phyloP scores from a whole-genome alignment of 2,329 filamentous ascomycete genomes.

The Colletotrichum camelliae region DNA sequence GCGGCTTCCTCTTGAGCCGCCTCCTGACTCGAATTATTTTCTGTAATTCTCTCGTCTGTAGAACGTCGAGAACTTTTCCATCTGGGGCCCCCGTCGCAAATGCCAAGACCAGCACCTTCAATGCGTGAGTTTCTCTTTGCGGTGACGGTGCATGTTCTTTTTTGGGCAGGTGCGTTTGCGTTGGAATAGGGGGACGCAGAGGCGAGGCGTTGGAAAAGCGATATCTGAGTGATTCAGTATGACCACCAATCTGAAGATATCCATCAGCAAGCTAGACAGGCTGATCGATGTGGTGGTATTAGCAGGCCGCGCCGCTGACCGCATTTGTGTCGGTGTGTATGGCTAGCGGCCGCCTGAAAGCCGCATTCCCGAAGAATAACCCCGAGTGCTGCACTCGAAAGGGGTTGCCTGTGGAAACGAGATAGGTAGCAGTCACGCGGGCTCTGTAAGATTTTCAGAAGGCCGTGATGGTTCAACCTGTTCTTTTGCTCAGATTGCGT shows the following conservation, averaged over 20 bases:
- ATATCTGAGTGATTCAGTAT: not conserved
- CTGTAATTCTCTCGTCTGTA: not conserved
- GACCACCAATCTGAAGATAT: not conserved
- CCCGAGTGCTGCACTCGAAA: conserved; percentile 10
- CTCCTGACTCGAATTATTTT: conserved; percentile 7
- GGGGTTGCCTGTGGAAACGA: conserved; percentile 5
- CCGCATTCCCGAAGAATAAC: not conserved
- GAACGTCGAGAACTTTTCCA: not conserved
- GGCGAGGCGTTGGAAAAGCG: not conserved
- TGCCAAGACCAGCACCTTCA: conserved; percentile 1
- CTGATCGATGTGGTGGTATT: not conserved
- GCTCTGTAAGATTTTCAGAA: not conserved
- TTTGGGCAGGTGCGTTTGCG: not conserved
- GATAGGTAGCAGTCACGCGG: not conserved
- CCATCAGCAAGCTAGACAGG: conserved; percentile 13
- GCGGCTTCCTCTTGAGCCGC: not conserved
- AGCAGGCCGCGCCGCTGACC: conserved; percentile 11
- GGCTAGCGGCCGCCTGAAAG: not conserved
- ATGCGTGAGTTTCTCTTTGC: conserved; percentile 9
- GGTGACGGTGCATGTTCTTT: not conserved
- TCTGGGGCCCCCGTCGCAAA: not conserved
- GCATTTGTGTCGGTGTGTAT: not conserved
- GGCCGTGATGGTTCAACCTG: not conserved
- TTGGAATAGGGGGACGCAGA: not conserved
- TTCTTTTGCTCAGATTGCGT: not conserved